Evolutionary conservation across 1,139 yeast species (phyloP).

Genomic region (Debaryomycetaceae sp.): DNA sequence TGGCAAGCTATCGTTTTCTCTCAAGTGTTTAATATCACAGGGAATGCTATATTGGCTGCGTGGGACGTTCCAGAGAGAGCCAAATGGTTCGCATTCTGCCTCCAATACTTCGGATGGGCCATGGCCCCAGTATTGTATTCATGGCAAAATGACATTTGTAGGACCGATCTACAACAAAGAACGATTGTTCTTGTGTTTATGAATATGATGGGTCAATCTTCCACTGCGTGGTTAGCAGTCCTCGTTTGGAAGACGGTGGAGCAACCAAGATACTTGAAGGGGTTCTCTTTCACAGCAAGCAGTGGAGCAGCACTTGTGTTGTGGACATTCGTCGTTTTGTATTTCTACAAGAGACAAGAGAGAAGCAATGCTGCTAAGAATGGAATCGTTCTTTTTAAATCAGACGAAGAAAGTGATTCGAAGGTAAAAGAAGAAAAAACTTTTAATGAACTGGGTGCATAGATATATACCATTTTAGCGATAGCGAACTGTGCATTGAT

Average conservation of each 20-base stretch:
- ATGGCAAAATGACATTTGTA: conserved; percentile 44
- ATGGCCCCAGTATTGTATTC: conserved; percentile 48
- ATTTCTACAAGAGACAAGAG: conserved; percentile 58
- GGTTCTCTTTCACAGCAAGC: conserved; percentile 48
- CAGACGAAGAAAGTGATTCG: conserved; percentile 14
- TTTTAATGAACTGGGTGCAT: background rate
- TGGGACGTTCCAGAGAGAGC: conserved; percentile 45
- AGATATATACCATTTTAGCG: too few relatives aligned
- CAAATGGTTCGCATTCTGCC: conserved; percentile 48
- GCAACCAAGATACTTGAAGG: conserved; percentile 37
- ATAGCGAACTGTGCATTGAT: too few relatives aligned
- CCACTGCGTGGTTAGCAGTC: conserved; percentile 44
- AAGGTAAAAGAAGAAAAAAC: background rate
- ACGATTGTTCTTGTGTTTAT: conserved; percentile 42
- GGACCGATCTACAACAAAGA: conserved; percentile 42
- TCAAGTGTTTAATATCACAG: conserved; percentile 42
- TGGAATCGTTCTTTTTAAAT: conserved; percentile 49
- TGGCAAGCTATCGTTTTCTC: conserved; percentile 57
- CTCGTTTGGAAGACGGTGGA: conserved; percentile 49
- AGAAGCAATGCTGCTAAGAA: conserved; percentile 46
- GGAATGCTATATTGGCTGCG: conserved; percentile 40
- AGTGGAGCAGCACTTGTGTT: conserved; percentile 47
- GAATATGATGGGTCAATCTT: conserved; percentile 43
- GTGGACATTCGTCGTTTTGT: conserved; percentile 56
- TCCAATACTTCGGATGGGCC: conserved; percentile 49